Conservation (phyloP, 2,329 filamentous ascomycete species). For the Xylariaceae sp. region DNA sequence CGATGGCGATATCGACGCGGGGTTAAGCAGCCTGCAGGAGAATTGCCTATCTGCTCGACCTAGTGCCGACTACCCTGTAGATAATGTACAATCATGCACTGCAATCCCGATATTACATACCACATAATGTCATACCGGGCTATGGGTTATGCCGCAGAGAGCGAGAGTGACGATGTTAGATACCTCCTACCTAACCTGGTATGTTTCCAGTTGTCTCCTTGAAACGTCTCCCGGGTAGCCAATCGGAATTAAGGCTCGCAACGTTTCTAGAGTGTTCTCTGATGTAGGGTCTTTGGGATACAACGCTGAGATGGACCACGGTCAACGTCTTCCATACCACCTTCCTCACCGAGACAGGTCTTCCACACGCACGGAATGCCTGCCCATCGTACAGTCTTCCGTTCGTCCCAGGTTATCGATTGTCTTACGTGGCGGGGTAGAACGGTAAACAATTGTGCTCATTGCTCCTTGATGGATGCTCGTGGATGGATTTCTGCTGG, state of each 20-base stretch:
- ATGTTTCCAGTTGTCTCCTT: not conserved
- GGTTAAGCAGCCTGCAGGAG: not conserved
- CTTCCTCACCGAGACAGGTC: not conserved
- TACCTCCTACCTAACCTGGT: no score
- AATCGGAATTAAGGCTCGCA: not conserved
- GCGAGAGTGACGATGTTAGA: not conserved
- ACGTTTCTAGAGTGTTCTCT: not conserved
- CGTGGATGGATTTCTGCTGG: not conserved
- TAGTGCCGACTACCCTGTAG: not conserved
- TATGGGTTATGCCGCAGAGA: no score
- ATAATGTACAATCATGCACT: not conserved
- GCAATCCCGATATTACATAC: no score
- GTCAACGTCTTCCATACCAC: not conserved
- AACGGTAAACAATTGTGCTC: not conserved
- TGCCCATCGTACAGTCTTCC: no score
- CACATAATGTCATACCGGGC: no score
- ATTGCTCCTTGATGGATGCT: not conserved
- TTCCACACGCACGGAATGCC: no score
- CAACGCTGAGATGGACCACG: not conserved
- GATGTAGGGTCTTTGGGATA: not conserved
- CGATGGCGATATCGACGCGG: not conserved
- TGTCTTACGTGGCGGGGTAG: not conserved
- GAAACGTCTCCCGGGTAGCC: not conserved
- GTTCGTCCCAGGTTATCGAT: no score
- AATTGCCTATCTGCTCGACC: not conserved